Conservation (phyloP, 306 rosid genomes). For the Gynostemma pentaphyllum region DNA sequence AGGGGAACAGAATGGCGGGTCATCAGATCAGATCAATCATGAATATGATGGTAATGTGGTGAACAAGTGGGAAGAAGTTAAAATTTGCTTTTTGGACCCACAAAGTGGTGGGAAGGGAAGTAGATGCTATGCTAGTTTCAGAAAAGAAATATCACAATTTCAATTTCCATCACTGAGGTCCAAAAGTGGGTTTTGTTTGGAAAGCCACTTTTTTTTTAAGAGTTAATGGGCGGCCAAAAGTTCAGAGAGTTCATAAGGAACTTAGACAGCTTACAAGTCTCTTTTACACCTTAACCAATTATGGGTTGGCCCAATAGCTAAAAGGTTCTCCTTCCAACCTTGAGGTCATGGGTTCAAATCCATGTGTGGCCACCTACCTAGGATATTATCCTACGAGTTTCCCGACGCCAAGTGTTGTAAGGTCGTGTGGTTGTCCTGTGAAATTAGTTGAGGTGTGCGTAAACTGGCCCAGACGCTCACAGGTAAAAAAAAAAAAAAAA, state of each 20-base stretch:
- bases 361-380: too few relatives aligned
- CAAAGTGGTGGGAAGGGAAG: slow-evolving; percentile 16
- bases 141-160: too few relatives aligned
- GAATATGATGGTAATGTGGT: slow-evolving; percentile 6
- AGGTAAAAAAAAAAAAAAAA: too few relatives aligned
- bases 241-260: slow-evolving; percentile 5
- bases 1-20: neutral
- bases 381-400: too few relatives aligned
- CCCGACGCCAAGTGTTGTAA: too few relatives aligned
- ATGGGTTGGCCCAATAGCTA: too few relatives aligned
- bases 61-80: slow-evolving; percentile 7
- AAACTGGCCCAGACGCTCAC: too few relatives aligned
- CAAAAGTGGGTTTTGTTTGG: neutral
- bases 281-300: too few relatives aligned
- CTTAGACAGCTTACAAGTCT: slow-evolving; percentile 18
- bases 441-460: too few relatives aligned
- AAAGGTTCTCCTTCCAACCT: too few relatives aligned
- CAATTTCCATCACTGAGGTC: neutral
- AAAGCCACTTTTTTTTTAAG: slow-evolving; percentile 12
- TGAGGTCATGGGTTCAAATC: too few relatives aligned
- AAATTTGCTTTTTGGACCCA: slow-evolving; percentile 17
- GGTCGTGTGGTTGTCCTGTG: too few relatives aligned
- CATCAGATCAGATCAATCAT: slow-evolving; percentile 1
- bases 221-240: slow-evolving; percentile 38
- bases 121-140: slow-evolving; percentile 19